These are phyloP conservation scores for Chloranthus sessilifolius DNA, from an alignment of 164 flowering plant genomes.

Conservation along the genomic window DNA sequence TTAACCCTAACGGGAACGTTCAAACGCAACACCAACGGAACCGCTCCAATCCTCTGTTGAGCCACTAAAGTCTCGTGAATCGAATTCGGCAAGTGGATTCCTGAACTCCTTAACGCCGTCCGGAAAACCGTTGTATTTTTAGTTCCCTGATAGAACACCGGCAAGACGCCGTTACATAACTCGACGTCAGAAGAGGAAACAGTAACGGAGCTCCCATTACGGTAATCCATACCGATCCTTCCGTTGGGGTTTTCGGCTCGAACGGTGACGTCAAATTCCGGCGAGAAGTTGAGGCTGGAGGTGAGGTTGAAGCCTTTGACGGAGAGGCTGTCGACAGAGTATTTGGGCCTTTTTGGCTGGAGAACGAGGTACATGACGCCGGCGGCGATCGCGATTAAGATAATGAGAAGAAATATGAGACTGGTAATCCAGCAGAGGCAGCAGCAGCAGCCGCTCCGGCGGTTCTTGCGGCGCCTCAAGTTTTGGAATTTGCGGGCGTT, in stretches of 20 bases:
- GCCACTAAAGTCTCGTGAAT: slow-evolving; percentile 17
- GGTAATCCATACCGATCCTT: slow-evolving; percentile 65
- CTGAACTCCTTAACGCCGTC: slow-evolving; percentile 41
- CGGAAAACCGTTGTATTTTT: slow-evolving; percentile 58
- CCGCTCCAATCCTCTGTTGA: slow-evolving; percentile 22
- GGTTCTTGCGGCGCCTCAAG: slow-evolving; percentile 19
- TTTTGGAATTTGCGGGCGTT: slow-evolving; percentile 36
- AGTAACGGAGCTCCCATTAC: slow-evolving; percentile 37
- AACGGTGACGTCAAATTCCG: slow-evolving; percentile 56
- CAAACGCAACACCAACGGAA: slow-evolving; percentile 50
- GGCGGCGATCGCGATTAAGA: slow-evolving; percentile 41
- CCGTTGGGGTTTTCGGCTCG: slow-evolving; percentile 61
- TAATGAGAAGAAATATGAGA: slow-evolving; percentile 19
- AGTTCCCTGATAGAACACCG: slow-evolving; percentile 65
- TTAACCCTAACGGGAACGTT: slow-evolving; percentile 62
- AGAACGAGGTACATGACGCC: slow-evolving; percentile 61
- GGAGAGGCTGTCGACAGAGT: slow-evolving; percentile 46
- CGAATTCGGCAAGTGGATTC: slow-evolving; percentile 26
- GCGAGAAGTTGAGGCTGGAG: slow-evolving; percentile 33
- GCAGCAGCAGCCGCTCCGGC: slow-evolving; percentile 31
- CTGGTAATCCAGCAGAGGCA: slow-evolving; percentile 42
- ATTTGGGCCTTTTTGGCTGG: slow-evolving; percentile 51
- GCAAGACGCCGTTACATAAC: slow-evolving; percentile 47
- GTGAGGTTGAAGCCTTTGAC: slow-evolving; percentile 54
- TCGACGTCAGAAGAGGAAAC: slow-evolving; percentile 32